phyloP scores from a whole-genome alignment of 768 basidiomycete genomes.

The Trametes sanguinea region DNA sequence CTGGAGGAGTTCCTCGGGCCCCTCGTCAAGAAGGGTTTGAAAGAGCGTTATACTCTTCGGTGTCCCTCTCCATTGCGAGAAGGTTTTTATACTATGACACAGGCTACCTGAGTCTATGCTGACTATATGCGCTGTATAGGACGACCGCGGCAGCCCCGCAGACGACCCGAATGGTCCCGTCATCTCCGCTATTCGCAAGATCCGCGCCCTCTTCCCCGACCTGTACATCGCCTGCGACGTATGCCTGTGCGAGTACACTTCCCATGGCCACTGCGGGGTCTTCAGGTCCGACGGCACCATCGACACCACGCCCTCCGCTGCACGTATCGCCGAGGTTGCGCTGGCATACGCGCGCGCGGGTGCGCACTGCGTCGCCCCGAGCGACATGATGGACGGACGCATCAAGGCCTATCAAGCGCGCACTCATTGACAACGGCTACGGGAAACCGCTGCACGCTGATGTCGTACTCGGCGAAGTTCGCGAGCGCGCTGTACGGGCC shows the following conservation, averaged over 20 bases:
- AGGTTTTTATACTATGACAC: conserved; percentile 47
- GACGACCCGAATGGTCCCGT: conserved; percentile 92
- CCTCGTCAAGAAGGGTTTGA: conserved; percentile 85
- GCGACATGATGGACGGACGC: conserved; percentile 99
- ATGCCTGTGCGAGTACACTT: conserved; percentile 99
- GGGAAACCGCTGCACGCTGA: conserved; percentile 91
- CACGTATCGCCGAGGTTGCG: conserved; percentile 91
- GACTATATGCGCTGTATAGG: conserved; percentile 47
- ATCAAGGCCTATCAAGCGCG: conserved; percentile 86
- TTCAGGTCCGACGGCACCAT: conserved; percentile 76
- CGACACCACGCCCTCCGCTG: conserved; percentile 73
- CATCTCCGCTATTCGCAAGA: conserved; percentile 83
- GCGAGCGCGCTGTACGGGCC: conserved; percentile 95
- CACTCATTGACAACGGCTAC: conserved; percentile 77
- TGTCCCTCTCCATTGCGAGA: conserved; percentile 77
- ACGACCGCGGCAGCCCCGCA: conserved; percentile 80
- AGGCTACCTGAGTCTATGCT: background rate
- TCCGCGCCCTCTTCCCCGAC: conserved; percentile 75
- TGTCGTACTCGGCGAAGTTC: conserved; percentile 98
- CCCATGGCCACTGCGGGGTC: conserved; percentile 94
- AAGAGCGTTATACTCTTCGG: conserved; percentile 93
- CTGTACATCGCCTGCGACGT: conserved; percentile 94
- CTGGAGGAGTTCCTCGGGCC: conserved; percentile 87
- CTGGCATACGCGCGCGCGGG: conserved; percentile 91
- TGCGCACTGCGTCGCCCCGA: conserved; percentile 98